Percentiles rank a stretch among this genome's conserved stretches.
These are phyloP conservation scores for Xylariaceae sp. DNA, from an alignment of 2,329 filamentous ascomycete genomes.

Conservation along the genomic window DNA sequence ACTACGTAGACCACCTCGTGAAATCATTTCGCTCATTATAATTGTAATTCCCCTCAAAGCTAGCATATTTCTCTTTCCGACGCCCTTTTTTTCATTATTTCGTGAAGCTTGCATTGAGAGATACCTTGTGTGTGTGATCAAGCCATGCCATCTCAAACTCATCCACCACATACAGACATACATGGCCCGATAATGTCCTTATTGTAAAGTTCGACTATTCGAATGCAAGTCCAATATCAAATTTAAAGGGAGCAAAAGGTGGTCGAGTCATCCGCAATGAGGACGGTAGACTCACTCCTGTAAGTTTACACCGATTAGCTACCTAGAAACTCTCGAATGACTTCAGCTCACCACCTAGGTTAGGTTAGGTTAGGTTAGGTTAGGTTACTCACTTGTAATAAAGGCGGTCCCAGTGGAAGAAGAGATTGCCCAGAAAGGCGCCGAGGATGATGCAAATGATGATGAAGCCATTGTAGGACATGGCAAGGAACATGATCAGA, in stretches of 20 bases:
- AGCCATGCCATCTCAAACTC: too few species aligned
- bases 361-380: background rate
- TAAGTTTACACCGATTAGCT: background rate
- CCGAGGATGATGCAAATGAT: constrained; percentile 79
- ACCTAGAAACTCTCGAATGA: background rate
- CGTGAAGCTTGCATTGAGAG: too few species aligned
- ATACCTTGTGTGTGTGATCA: too few species aligned
- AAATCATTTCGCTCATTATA: too few species aligned
- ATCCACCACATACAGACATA: too few species aligned
- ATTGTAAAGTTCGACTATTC: too few species aligned
- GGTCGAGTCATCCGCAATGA: background rate
- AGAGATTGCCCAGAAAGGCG: constrained; percentile 64
- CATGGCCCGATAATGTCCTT: too few species aligned
- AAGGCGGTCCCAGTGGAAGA: constrained; percentile 64
- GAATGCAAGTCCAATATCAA: too few species aligned
- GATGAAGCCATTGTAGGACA: constrained; percentile 66
- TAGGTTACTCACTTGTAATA: constrained; percentile 48
- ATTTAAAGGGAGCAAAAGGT: background rate
- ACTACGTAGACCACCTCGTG: too few species aligned
- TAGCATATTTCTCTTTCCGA: too few species aligned
- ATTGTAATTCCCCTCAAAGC: too few species aligned
- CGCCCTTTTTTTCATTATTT: too few species aligned
- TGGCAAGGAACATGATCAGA: constrained; percentile 64
- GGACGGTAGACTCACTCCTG: background rate
- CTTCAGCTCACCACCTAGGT: background rate